A percentile compares a stretch with the other conserved stretches of the same genome.
Conservation (phyloP, 257 asterid genomes). For the Fraxinus cuspidata region DNA sequence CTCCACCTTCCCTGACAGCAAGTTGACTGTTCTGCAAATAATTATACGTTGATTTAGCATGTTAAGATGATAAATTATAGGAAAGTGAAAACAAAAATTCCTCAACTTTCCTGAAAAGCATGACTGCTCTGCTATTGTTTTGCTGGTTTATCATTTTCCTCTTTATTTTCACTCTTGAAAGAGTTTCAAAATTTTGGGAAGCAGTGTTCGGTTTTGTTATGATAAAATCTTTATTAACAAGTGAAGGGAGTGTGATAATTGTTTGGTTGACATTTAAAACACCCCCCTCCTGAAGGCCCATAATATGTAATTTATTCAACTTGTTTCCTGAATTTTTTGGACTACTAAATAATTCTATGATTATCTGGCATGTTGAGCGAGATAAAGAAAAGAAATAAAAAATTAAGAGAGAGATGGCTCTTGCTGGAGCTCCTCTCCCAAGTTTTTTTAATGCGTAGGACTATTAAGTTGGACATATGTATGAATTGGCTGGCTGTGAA, state of each 20-base stretch:
- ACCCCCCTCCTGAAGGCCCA: not conserved
- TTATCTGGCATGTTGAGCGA: not conserved
- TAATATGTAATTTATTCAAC: not conserved
- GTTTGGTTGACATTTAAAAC: not conserved
- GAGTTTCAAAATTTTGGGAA: not conserved
- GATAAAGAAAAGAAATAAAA: not conserved
- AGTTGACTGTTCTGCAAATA: not conserved
- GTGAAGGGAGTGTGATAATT: not conserved
- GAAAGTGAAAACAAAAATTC: not conserved
- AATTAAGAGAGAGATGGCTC: not conserved
- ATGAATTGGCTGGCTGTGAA: not conserved
- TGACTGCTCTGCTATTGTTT: not conserved
- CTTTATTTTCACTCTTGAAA: not conserved
- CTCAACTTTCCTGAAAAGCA: not conserved
- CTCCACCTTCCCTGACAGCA: not conserved
- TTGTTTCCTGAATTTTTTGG: not conserved
- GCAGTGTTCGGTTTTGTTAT: not conserved
- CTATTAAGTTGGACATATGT: too few relatives aligned
- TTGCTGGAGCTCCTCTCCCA: not conserved
- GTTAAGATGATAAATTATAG: too few relatives aligned
- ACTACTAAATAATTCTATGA: not conserved
- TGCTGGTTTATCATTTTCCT: too few relatives aligned
- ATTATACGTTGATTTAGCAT: too few relatives aligned
- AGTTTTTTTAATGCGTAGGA: not conserved
- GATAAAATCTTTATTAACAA: too few relatives aligned